Evolutionary conservation across 495 filamentous ascomycete species (phyloP), one percentile per base, ranked within the genome.

Genomic region (Hypomontagnella monticulosa): DNA sequence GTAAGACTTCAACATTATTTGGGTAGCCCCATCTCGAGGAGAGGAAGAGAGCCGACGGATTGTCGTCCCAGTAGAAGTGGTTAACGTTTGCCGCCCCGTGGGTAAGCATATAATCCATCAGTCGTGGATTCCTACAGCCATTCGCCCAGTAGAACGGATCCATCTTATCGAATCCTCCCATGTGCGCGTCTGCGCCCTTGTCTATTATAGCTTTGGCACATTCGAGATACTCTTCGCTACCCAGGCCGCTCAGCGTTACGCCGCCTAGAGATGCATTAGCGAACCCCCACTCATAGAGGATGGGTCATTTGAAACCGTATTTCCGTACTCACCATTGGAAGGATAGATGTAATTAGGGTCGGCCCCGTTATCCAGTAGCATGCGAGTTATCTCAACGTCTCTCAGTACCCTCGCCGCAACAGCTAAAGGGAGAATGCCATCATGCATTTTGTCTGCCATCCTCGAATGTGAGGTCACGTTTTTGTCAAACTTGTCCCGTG

Each of bases 211-310:
- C 10, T 15, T 60, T 60, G 16, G 57, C 56, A 14, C 33, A 49
- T 48, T 59, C 44, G 56, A 59, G 23, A 59, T 59, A 59, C 20
- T 59, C 56, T 12, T 41, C 46, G 15, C 49, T 44, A 9, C 56
- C 56, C 11, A 59, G 34, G 14, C 56, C 56, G 4, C 44, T 37
- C 6, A 59, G 36, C 15, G 41, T 44, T n/a, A 58, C 55, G 11
- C 55, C 55, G 12, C 43, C 55, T 58, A 11, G 34, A 58, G 12
- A 30, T 15, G 4, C 32, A 8, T 58, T 41, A 58, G 34, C 3
- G n/a, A n/a, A 1, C 0, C 27, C 30, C 14, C 2, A 0, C 33
- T 41, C 11, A 30, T 40, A 32, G 7, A 10, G 23, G 23, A 27
- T 6, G 23, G 23, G 23, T 27, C 6, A 6, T 27, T 27, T 3